A percentile compares a stretch with the other conserved stretches of the same genome.
Evolutionary conservation across 176 grass and related monocot species (phyloP).

Genomic region (Eleusine coracana): DNA sequence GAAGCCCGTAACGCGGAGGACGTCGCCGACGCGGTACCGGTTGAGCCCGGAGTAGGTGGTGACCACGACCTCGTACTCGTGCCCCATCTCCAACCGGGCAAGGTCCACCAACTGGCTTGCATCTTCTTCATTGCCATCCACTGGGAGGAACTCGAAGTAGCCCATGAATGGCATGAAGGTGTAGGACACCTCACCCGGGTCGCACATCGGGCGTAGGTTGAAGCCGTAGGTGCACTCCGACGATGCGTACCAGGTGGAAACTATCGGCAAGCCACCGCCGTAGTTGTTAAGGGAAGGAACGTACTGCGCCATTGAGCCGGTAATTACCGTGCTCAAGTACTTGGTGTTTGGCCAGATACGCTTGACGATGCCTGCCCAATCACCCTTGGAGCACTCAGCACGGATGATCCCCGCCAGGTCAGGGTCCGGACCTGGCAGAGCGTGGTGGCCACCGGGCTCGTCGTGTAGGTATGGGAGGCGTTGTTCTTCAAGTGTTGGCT

Average conservation of each 20-base stretch:
- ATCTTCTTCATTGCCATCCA: no score
- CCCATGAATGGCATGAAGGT: constrained; percentile 94
- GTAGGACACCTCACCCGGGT: constrained; percentile 78
- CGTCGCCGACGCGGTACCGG: constrained; percentile 74
- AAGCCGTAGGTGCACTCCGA: constrained; percentile 75
- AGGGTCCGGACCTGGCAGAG: constrained; percentile 60
- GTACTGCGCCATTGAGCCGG: not conserved
- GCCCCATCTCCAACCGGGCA: constrained; percentile 55
- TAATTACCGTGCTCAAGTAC: not conserved
- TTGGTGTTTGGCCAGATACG: not conserved
- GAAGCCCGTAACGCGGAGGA: constrained; percentile 69
- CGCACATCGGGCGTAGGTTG: constrained; percentile 76
- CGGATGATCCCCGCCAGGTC: constrained; percentile 57
- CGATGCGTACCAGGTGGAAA: constrained; percentile 67
- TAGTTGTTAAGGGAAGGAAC: not conserved
- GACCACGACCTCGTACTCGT: constrained; percentile 72
- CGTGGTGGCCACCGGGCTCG: constrained; percentile 80
- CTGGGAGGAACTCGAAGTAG: constrained; percentile 95
- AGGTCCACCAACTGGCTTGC: no score
- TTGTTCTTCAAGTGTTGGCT: constrained; percentile 81
- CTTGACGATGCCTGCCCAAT: not conserved
- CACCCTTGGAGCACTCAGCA: constrained; percentile 56
- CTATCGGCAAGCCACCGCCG: not conserved
- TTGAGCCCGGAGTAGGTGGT: constrained; percentile 72
- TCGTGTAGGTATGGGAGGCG: constrained; percentile 82